These are phyloP conservation scores for Aspergillus bridgeri DNA, from an alignment of 495 filamentous ascomycete genomes.

Conservation along the genomic window DNA sequence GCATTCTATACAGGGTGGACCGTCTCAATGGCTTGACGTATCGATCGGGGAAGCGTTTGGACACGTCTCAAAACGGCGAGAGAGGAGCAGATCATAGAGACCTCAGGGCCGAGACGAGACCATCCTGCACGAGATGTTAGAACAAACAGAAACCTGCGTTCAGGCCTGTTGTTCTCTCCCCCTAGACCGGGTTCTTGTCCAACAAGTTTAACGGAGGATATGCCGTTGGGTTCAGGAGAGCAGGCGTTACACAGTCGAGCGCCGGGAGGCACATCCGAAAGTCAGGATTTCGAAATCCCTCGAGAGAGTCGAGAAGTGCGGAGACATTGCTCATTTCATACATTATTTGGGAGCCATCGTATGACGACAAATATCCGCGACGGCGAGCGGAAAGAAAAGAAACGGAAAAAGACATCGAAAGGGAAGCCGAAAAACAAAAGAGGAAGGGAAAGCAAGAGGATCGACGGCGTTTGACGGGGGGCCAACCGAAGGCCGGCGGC, in stretches of 20 bases:
- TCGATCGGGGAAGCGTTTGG: no score
- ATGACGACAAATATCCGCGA: neutral
- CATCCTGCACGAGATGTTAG: neutral
- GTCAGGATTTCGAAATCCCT: slow-evolving; percentile 12
- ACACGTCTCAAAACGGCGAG: neutral
- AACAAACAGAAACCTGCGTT: slow-evolving; percentile 19
- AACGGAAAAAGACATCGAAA: neutral
- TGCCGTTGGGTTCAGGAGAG: slow-evolving; percentile 34
- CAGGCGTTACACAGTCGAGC: slow-evolving; percentile 27
- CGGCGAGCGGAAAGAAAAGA: neutral
- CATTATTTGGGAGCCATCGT: slow-evolving; percentile 10
- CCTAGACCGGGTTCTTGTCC: slow-evolving; percentile 17
- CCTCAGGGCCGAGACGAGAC: neutral
- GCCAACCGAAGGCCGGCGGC: no score
- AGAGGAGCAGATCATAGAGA: neutral
- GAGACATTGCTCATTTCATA: neutral
- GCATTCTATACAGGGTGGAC: neutral
- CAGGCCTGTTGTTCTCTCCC: slow-evolving; percentile 7
- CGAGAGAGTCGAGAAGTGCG: slow-evolving; percentile 6
- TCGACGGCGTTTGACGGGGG: neutral
- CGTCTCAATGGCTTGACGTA: neutral
- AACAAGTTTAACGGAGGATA: slow-evolving; percentile 40
- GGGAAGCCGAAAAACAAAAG: neutral
- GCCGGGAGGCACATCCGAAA: slow-evolving; percentile 33
- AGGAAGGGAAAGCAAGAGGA: neutral